A percentile compares a stretch with the other conserved stretches of the same genome.
These are phyloP conservation scores for Cytauxzoon felis DNA, from an alignment of 169 alveolate species.

Conservation along the genomic window DNA sequence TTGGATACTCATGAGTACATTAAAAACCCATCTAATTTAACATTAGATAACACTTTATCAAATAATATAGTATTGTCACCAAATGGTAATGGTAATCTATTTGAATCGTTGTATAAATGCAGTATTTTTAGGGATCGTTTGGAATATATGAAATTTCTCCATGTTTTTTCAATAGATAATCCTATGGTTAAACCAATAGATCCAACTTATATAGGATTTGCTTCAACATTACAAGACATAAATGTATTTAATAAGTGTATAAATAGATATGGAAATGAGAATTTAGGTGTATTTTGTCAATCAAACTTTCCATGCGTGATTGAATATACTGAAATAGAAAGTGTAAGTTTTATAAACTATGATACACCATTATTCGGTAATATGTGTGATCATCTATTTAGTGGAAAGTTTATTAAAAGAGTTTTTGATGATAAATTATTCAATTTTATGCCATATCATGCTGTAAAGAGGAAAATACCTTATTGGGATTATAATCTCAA, in stretches of 20 bases:
- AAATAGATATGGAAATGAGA: constrained; percentile 16
- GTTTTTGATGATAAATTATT: constrained; percentile 52
- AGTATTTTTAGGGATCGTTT: constrained; percentile 19
- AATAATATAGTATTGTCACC: constrained; percentile 28
- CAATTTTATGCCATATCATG: constrained; percentile 59
- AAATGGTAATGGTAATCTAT: constrained; percentile 71
- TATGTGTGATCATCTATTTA: constrained; percentile 71
- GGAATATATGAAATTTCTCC: constrained; percentile 9
- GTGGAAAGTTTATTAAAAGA: constrained; percentile 50
- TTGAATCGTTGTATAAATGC: constrained; percentile 53
- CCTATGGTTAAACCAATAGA: constrained; percentile 48
- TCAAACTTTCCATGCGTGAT: constrained; percentile 23
- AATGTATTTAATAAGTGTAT: constrained; percentile 56
- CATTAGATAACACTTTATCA: not conserved
- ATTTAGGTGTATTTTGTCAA: constrained; percentile 47
- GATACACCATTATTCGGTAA: constrained; percentile 55
- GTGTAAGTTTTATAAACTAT: not conserved
- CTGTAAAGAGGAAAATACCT: constrained; percentile 39
- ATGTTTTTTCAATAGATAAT: constrained; percentile 56
- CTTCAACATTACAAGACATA: constrained; percentile 18
- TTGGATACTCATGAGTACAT: not conserved
- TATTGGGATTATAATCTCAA: not conserved
- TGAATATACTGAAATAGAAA: constrained; percentile 55
- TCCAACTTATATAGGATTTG: constrained; percentile 44
- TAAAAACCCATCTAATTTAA: not conserved